Evolutionary conservation across 257 asterid species (phyloP).

Genomic region (Solanum sejunctum): DNA sequence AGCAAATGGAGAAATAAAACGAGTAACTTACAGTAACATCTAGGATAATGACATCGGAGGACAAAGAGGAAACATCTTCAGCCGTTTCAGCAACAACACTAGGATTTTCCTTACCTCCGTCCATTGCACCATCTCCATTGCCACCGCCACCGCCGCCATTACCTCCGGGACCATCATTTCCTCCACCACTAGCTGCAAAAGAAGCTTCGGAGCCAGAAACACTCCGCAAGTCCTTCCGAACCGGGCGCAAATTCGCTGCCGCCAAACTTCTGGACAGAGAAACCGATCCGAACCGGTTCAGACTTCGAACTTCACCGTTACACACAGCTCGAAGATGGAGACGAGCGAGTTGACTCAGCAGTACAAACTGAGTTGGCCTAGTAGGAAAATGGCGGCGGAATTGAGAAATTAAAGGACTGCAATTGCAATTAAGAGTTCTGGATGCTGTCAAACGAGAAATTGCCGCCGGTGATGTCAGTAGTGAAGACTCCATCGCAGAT

Average conservation of each 20-base stretch:
- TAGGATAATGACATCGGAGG: slow-evolving; percentile 79
- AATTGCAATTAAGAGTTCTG: slow-evolving; percentile 34
- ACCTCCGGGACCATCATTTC: slow-evolving; percentile 27
- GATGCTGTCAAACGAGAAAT: slow-evolving; percentile 32
- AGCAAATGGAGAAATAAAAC: neutral
- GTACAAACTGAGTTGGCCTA: slow-evolving; percentile 7
- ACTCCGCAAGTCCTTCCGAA: slow-evolving; percentile 22
- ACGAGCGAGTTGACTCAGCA: slow-evolving; percentile 21
- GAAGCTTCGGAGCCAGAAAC: slow-evolving; percentile 45
- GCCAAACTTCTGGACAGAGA: slow-evolving; percentile 11
- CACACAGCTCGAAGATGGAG: slow-evolving; percentile 16
- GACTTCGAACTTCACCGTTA: neutral
- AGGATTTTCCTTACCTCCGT: slow-evolving; percentile 44
- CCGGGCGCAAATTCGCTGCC: slow-evolving; percentile 6
- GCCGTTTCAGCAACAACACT: slow-evolving; percentile 36
- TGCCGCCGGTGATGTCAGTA: slow-evolving; percentile 26
- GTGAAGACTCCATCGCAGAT: slow-evolving; percentile 50
- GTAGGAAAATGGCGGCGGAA: slow-evolving; percentile 41
- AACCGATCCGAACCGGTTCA: slow-evolving; percentile 20
- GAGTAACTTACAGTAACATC: slow-evolving; percentile 65
- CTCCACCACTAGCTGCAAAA: slow-evolving; percentile 66
- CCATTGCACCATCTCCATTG: slow-evolving; percentile 37
- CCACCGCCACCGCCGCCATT: slow-evolving; percentile 48
- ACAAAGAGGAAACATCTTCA: slow-evolving; percentile 42
- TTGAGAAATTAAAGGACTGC: slow-evolving; percentile 30